Conservation (phyloP, 1,139 yeast genomes). For the Debaryomycetaceae sp. region DNA sequence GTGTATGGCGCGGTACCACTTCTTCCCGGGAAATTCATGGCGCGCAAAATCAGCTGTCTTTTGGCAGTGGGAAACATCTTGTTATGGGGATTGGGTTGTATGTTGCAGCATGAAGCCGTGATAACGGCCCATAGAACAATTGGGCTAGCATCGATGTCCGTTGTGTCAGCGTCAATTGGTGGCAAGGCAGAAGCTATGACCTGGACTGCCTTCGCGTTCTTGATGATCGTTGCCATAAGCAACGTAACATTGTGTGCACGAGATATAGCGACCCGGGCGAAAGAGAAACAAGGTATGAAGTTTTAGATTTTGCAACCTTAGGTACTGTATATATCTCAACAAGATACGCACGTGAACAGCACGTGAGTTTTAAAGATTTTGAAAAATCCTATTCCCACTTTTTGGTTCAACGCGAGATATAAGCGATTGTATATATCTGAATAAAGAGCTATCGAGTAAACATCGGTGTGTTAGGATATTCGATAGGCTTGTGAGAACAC, state of each 20-base stretch:
- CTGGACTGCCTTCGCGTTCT: constrained; percentile 58
- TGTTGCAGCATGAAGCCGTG: constrained; percentile 64
- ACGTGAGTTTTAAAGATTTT: constrained; percentile 6
- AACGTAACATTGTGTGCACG: constrained; percentile 8
- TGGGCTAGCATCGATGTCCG: constrained; percentile 49
- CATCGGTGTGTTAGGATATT: background rate
- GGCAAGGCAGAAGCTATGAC: constrained; percentile 55
- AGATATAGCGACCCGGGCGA: constrained; percentile 2
- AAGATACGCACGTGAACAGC: constrained; percentile 7
- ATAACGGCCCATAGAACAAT: constrained; percentile 43
- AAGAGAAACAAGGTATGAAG: background rate
- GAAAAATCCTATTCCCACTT: constrained; percentile 14
- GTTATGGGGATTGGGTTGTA: constrained; percentile 67
- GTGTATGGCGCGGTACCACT: constrained; percentile 47
- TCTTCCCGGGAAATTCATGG: constrained; percentile 39
- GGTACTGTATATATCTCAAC: background rate
- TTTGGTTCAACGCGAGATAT: constrained; percentile 10
- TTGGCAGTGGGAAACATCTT: constrained; percentile 38
- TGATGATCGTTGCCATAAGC: constrained; percentile 21
- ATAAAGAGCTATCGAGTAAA: background rate
- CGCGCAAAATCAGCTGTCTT: constrained; percentile 30
- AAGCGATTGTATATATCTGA: background rate
- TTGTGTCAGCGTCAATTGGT: constrained; percentile 47
- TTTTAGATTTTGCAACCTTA: constrained; percentile 1
- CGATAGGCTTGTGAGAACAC: too few species aligned